Evolutionary conservation across 768 basidiomycete genomes (phyloP), one percentile per base, ranked within the genome.

Genomic region (Termitomyces eurrhizus): DNA sequence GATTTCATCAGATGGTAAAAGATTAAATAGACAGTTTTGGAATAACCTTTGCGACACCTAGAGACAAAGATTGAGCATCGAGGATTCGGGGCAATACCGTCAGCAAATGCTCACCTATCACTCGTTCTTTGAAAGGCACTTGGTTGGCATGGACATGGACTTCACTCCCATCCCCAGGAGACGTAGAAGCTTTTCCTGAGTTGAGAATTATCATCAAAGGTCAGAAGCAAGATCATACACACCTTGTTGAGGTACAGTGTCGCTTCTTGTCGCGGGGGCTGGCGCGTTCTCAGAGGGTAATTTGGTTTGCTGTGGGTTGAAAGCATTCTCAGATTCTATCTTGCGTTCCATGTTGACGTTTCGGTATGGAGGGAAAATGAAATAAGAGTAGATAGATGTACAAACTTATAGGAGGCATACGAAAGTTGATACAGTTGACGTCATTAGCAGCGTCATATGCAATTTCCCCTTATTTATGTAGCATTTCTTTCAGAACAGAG

Each of bases 101-200:
- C 26, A 8, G n/a, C 11, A 4, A 14, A 32, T 32, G 7, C 77
- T 29, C 61, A 83, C 85, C 85, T 50, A 85, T 78, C 8, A 85
- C 81, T 59, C 75, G 78, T 50, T 87, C 84, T 68, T 84, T 86
- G 74, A 86, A 87, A 14, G 84, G 76, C 35, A 80, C 76, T 55
- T 75, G 61, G 33, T 21, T 67, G 54, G 24, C 69, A 56, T 66
- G 73, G 3, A n/a, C 69, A 56, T 66, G 73, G 3, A 76, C 70
- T 41, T 72, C 69, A 2, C 58, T 50, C 21, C 76, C 77, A 56
- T 75, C 74, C n/a, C 68, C 75, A 12, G 77, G 74, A 39, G 67
- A 64, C 0, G 73, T 68, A 2, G 77, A 74, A 33, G 66, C 78
- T 80, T 39, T 6, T 32, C 29, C 35, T 37, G 57, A 21, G n/a